Conservation (phyloP, 2,329 filamentous ascomycete species). For the Pseudocercospora fijiensis region DNA sequence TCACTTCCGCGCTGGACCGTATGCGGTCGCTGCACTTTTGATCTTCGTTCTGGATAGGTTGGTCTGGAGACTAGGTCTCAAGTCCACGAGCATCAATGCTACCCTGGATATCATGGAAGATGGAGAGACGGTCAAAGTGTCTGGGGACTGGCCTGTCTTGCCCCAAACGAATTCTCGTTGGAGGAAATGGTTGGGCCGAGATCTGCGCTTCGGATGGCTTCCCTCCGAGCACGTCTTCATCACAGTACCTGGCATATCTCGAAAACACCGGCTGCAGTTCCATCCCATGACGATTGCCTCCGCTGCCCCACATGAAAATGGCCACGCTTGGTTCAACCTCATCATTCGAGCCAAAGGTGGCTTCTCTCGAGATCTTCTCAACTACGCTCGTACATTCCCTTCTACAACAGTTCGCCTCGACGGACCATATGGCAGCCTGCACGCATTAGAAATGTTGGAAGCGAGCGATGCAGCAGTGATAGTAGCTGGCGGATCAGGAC, state of each 20-base stretch:
- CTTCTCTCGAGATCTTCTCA: slow-evolving; percentile 58
- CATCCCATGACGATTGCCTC: slow-evolving; percentile 69
- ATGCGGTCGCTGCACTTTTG: slow-evolving; percentile 53
- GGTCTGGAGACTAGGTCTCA: slow-evolving; percentile 57
- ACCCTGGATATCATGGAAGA: slow-evolving; percentile 57
- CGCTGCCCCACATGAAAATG: slow-evolving; percentile 46
- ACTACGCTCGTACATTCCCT: slow-evolving; percentile 49
- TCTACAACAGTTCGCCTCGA: slow-evolving; percentile 56
- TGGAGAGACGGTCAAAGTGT: slow-evolving; percentile 54
- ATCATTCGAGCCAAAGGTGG: slow-evolving; percentile 61
- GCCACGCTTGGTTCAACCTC: slow-evolving; percentile 55
- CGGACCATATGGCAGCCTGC: slow-evolving; percentile 62
- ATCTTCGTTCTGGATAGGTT: slow-evolving; percentile 61
- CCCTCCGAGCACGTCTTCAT: slow-evolving; percentile 65
- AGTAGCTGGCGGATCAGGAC: slow-evolving; percentile 63
- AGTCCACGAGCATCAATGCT: slow-evolving; percentile 50
- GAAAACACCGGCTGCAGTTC: slow-evolving; percentile 56
- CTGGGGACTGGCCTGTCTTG: slow-evolving; percentile 45
- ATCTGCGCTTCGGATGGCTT: slow-evolving; percentile 52
- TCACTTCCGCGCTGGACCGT: slow-evolving; percentile 53
- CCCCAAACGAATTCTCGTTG: not conserved
- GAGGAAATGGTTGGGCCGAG: slow-evolving; percentile 29
- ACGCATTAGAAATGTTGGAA: slow-evolving; percentile 55
- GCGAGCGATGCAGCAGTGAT: slow-evolving; percentile 53
- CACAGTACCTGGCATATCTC: slow-evolving; percentile 56